phyloP scores from a whole-genome alignment of 129 eudicot species.

The Arctium minus region DNA sequence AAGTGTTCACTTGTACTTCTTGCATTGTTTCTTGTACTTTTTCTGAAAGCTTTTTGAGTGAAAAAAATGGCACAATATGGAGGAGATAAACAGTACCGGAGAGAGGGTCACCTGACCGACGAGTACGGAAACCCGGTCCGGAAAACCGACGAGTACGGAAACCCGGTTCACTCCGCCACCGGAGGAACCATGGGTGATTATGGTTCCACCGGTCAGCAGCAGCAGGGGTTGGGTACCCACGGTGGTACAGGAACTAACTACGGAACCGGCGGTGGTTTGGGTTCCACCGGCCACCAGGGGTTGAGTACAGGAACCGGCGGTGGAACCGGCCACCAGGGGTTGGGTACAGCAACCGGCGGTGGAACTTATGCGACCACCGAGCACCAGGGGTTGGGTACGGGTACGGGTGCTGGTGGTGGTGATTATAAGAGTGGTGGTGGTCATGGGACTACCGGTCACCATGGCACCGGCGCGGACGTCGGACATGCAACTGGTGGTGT shows the following conservation, averaged over 20 bases:
- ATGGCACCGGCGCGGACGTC: slow-evolving; percentile 6
- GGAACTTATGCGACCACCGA: not conserved
- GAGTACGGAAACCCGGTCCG: slow-evolving; percentile 55
- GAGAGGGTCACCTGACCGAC: slow-evolving; percentile 39
- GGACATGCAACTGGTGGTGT: not conserved
- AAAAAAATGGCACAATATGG: slow-evolving; percentile 57
- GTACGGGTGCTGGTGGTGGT: not conserved
- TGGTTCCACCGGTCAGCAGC: slow-evolving; percentile 12
- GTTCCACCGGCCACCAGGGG: slow-evolving; percentile 24
- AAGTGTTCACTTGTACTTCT: not conserved
- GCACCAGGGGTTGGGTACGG: not conserved
- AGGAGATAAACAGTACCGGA: slow-evolving; percentile 14
- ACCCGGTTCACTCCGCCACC: slow-evolving; percentile 40
- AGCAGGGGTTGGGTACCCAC: not conserved
- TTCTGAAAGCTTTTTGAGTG: not conserved
- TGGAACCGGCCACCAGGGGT: slow-evolving; percentile 2
- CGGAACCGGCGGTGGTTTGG: slow-evolving; percentile 4
- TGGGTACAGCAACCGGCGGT: not conserved
- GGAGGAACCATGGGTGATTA: slow-evolving; percentile 47
- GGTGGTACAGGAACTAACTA: slow-evolving; percentile 1
- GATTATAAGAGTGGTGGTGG: not conserved
- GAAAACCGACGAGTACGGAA: slow-evolving; percentile 63
- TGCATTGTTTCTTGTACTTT: not conserved
- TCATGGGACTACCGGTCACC: slow-evolving; percentile 9
- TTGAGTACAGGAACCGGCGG: slow-evolving; percentile 1